phyloP scores from a whole-genome alignment of 2,329 filamentous ascomycete genomes.

The Colletotrichum liaoningense region DNA sequence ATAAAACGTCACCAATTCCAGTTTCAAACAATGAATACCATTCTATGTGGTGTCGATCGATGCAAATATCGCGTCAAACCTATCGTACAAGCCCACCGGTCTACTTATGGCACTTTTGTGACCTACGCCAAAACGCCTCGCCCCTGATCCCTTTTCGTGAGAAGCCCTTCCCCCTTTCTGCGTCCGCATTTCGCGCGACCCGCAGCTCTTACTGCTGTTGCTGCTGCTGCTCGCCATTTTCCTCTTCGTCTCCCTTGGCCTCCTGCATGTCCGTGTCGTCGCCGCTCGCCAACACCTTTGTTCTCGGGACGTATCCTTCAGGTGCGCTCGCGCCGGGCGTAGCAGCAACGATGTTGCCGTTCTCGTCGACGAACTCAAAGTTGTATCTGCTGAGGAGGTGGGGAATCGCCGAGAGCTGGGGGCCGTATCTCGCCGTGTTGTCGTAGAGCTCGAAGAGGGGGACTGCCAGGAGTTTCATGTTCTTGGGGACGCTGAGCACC shows the following conservation, averaged over 20 bases:
- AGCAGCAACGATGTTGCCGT: constrained; percentile 85
- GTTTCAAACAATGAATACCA: constrained; percentile 5
- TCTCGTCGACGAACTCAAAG: constrained; percentile 96
- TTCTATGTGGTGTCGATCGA: constrained; percentile 6
- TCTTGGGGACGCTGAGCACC: constrained; percentile 96
- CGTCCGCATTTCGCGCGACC: background rate
- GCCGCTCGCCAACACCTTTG: constrained; percentile 73
- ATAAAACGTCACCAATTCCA: background rate
- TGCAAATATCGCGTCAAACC: constrained; percentile 18
- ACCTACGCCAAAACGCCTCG: constrained; percentile 38
- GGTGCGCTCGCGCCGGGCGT: constrained; percentile 78
- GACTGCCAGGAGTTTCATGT: constrained; percentile 98
- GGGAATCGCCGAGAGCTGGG: constrained; percentile 95
- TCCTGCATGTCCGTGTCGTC: constrained; percentile 71
- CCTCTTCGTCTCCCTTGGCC: constrained; percentile 58
- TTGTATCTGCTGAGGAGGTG: constrained; percentile 95
- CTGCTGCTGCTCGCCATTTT: constrained; percentile 49
- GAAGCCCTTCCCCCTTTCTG: background rate
- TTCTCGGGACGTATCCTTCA: constrained; percentile 70
- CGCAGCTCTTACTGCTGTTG: background rate
- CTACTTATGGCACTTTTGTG: constrained; percentile 25
- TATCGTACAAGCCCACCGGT: constrained; percentile 31
- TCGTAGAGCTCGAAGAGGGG: constrained; percentile 98
- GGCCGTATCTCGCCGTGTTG: constrained; percentile 93
- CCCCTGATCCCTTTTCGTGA: constrained; percentile 24